A percentile compares a stretch with the other conserved stretches of the same genome.
Evolutionary conservation across 805 yeast species (phyloP).

Genomic region (Sugiyamaella marilandica): DNA sequence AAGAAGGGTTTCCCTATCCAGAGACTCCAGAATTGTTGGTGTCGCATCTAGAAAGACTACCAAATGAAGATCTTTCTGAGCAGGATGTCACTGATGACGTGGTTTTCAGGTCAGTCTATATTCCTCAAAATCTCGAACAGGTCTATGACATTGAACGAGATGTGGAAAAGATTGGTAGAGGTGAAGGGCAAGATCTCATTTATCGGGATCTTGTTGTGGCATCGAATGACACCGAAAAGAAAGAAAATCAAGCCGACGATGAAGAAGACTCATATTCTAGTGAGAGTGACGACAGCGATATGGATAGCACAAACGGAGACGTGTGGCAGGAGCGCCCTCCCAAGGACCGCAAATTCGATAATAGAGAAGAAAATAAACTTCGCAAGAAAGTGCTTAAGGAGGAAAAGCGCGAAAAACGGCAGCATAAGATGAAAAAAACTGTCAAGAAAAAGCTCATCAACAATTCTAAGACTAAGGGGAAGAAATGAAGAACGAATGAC

Average conservation of each 20-base stretch:
- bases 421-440: conserved; percentile 77
- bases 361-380: conserved; percentile 70
- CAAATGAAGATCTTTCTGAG: conserved; percentile 29
- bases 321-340: conserved; percentile 43
- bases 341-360: conserved; percentile 74
- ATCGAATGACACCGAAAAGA: conserved; percentile 26
- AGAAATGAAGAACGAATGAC: background rate
- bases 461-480: conserved; percentile 35
- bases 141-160: conserved; percentile 66
- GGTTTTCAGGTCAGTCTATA: conserved; percentile 79
- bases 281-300: conserved; percentile 35
- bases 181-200: conserved; percentile 74
- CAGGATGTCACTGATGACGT: conserved; percentile 69
- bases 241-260: conserved; percentile 28
- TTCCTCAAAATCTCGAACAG: conserved; percentile 56
- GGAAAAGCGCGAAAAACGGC: conserved; percentile 71
- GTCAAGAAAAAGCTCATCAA: conserved; percentile 71
- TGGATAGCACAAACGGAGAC: conserved; percentile 36
- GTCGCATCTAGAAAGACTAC: conserved; percentile 23
- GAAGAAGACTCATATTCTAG: conserved; percentile 29
- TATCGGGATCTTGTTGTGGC: conserved; percentile 32
- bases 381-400: conserved; percentile 75
- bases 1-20: conserved; percentile 28
- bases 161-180: conserved; percentile 61
- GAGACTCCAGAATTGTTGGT: conserved; percentile 31